A percentile compares a stretch with the other conserved stretches of the same genome.
These are phyloP conservation scores for Phaeophleospora eucalypticola DNA, from an alignment of 2,329 filamentous ascomycete genomes.

Conservation along the genomic window DNA sequence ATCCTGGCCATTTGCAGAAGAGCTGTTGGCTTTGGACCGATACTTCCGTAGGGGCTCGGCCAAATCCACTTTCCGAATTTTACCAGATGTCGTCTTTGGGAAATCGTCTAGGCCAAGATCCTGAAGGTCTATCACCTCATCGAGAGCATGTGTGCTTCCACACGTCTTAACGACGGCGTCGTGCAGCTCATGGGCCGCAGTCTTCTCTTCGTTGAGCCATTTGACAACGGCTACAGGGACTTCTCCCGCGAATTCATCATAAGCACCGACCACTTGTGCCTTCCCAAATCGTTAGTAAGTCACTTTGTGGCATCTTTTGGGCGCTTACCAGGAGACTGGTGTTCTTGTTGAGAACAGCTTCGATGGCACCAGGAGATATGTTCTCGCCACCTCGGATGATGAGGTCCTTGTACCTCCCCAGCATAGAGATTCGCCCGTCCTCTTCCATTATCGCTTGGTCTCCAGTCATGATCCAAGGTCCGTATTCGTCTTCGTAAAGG, in stretches of 20 bases:
- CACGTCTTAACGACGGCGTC: constrained; percentile 4
- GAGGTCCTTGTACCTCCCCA: constrained; percentile 18
- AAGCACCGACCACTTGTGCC: constrained; percentile 18
- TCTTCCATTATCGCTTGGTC: constrained; percentile 15
- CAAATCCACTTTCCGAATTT: constrained; percentile 11
- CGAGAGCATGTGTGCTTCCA: constrained; percentile 10
- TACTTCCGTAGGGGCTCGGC: no score
- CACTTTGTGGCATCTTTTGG: no score
- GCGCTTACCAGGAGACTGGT: no score
- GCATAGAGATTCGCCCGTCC: constrained; percentile 7
- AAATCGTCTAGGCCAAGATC: constrained; percentile 16
- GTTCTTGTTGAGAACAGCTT: constrained; percentile 2
- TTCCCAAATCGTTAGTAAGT: no score
- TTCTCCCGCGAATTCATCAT: constrained; percentile 15
- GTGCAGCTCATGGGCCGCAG: constrained; percentile 2
- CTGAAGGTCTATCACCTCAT: constrained; percentile 11
- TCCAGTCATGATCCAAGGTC: constrained; percentile 14
- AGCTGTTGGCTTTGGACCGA: no score
- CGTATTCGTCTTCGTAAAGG: constrained; percentile 11
- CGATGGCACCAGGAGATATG: constrained; percentile 16
- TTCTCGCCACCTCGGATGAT: constrained; percentile 19
- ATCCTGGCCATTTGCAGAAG: no score
- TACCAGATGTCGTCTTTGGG: constrained; percentile 11
- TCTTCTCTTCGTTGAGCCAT: neutral
- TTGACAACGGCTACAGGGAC: constrained; percentile 19